Base-by-base conservation (phyloP, 192 early-diverging fungal genomes). In the Backusella tuberculispora region DNA sequence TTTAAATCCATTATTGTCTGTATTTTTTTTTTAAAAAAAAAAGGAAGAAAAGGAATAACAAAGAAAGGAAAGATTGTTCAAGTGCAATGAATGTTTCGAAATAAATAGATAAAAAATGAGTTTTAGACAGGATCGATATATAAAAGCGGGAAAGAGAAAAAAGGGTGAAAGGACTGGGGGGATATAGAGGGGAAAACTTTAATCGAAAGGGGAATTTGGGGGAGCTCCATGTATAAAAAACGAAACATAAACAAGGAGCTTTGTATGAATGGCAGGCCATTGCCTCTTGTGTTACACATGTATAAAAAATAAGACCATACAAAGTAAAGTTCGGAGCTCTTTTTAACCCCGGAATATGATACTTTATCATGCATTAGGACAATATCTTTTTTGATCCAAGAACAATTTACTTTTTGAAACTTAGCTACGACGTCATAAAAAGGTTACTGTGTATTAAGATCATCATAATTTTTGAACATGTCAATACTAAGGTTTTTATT, bases 191-290 rank as follows among this genome's bases (percentile, higher is more conserved):
- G 67, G 19, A 37, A 66, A 38, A 66, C 26, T n/a, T 38, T 66
- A 66, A 66, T 66, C 26, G 17, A 66, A 66, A 66, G 26, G 6
- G 17, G 14, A 38, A 66, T 66, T n/a, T 34, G 38, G 64, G 64
- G 50, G 50, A 13, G 50, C 3, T 47, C 46, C 46, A 47, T 47
- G 9, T 14, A 17, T 17, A 17, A 17, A 40, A 66, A n/a, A 38
- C 26, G 37, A 65, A 65, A 56, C 50, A 56, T 56, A 9, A 24
- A 56, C 19, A 56, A 21, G 66, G 40, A 37, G 37, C 14, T 24
- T 29, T 21, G 21, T 48, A 29, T 44, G 21, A 44, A n/a, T 24
- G 14, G 37, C 37, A 19, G n/a, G n/a, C n/a, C n/a, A n/a, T n/a
- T n/a, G n/a, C n/a, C n/a, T n/a, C n/a, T n/a, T n/a, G n/a, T n/a